Conservation (phyloP, 352 stramenopile species). For the Phytophthora crassamura region DNA sequence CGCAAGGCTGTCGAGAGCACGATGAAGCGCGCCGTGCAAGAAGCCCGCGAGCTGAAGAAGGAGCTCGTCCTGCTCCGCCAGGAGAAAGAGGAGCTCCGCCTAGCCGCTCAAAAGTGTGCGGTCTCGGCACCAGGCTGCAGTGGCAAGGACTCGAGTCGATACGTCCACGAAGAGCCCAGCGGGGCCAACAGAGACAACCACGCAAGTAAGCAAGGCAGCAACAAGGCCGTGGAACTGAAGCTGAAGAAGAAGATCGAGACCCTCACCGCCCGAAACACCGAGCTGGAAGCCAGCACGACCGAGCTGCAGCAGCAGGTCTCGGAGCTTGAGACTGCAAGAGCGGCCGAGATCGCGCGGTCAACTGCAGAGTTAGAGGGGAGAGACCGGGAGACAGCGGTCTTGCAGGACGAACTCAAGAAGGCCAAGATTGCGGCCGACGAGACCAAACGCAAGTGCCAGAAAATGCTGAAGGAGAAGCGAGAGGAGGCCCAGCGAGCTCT, state of each 20-base stretch:
- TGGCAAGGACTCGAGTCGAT: constrained; percentile 15
- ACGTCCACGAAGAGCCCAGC: background rate
- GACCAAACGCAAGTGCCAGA: constrained; percentile 55
- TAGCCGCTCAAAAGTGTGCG: constrained; percentile 24
- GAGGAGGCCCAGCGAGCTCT: constrained; percentile 56
- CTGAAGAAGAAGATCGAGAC: constrained; percentile 40
- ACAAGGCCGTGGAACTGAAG: constrained; percentile 26
- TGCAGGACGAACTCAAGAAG: constrained; percentile 53
- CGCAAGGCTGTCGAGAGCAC: constrained; percentile 73
- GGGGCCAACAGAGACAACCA: constrained; percentile 11
- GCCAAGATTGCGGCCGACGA: constrained; percentile 44
- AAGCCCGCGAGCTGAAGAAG: constrained; percentile 79
- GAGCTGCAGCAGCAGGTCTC: constrained; percentile 45
- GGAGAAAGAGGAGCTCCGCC: constrained; percentile 71
- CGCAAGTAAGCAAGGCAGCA: constrained; percentile 13
- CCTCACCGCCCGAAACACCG: constrained; percentile 31
- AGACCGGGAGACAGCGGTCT: constrained; percentile 16
- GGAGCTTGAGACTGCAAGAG: constrained; percentile 34
- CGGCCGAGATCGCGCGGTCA: constrained; percentile 14
- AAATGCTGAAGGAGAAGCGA: constrained; percentile 61
- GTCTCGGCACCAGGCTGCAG: constrained; percentile 17
- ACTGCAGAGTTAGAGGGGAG: constrained; percentile 35
- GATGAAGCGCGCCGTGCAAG: constrained; percentile 79
- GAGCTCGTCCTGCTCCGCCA: constrained; percentile 76
- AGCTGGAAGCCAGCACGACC: constrained; percentile 15